Evolutionary conservation across 2,329 filamentous ascomycete genomes (phyloP).

Genomic region (Fusarium sambucinum): DNA sequence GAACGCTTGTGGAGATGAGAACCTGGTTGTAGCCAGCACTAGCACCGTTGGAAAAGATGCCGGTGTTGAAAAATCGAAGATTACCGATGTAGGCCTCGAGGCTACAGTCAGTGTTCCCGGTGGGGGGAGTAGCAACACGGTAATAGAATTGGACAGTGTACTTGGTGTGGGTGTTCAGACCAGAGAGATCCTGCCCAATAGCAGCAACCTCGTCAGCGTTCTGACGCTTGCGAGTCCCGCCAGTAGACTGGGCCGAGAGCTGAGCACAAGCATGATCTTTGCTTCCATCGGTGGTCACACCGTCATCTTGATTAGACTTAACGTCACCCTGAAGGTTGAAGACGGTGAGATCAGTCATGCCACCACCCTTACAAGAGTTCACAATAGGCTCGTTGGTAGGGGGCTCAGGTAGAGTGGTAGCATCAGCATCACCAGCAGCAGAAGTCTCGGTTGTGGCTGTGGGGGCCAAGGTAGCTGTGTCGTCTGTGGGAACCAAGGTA

Average conservation of each 20-base stretch:
- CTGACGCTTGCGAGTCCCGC: constrained; percentile 4
- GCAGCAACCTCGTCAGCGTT: background rate
- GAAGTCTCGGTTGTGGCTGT: constrained; percentile 1
- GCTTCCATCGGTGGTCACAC: constrained; percentile 13
- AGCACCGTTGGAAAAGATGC: constrained; percentile 1
- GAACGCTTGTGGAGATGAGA: constrained; percentile 6
- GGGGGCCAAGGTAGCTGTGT: background rate
- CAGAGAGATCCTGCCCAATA: constrained; percentile 13
- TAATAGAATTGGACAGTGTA: constrained; percentile 43
- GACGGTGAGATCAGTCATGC: background rate
- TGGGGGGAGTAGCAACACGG: constrained; percentile 5
- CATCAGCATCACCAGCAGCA: background rate
- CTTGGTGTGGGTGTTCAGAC: constrained; percentile 12
- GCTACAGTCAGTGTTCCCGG: constrained; percentile 8
- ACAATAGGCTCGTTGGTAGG: constrained; percentile 6
- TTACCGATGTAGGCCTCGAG: constrained; percentile 28
- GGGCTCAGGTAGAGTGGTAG: constrained; percentile 2
- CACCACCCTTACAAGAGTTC: constrained; percentile 18
- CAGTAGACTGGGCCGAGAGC: background rate
- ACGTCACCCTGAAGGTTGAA: background rate
- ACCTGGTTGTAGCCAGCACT: background rate
- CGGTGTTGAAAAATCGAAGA: constrained; percentile 11
- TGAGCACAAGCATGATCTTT: constrained; percentile 2
- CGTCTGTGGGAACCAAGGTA: background rate
- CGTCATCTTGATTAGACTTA: background rate